Percentiles rank a stretch among this genome's conserved stretches.
Conservation (phyloP, 2,329 filamentous ascomycete genomes). For the Alternaria gaisen region DNA sequence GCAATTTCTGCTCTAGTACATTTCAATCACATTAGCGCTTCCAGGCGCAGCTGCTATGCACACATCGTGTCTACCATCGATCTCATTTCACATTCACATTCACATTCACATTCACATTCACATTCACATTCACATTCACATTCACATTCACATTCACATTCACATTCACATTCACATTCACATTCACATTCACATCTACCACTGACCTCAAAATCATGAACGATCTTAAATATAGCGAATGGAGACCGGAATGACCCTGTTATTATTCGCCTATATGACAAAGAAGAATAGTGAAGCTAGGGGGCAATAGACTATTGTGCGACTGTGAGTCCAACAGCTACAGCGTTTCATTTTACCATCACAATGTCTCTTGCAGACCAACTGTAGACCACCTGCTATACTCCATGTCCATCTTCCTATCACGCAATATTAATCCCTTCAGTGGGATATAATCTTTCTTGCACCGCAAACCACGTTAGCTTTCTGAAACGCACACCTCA, state of each 20-base stretch:
- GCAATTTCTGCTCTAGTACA: neutral
- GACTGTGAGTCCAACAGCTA: neutral
- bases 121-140: neutral
- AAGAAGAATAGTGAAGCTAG: neutral
- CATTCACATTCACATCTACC: neutral
- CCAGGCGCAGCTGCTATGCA: neutral
- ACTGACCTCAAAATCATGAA: neutral
- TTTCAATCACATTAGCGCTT: neutral
- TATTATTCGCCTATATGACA: slow-evolving; percentile 15
- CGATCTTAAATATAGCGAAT: neutral
- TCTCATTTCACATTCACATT: neutral
- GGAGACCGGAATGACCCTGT: neutral
- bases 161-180: slow-evolving; percentile 8
- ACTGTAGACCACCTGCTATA: neutral
- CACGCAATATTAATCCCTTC: neutral
- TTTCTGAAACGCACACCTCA: neutral
- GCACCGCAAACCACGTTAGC: neutral
- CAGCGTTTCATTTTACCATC: neutral
- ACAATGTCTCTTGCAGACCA: neutral
- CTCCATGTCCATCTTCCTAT: neutral
- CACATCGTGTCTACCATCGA: neutral
- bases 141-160: slow-evolving; percentile 4
- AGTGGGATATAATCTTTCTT: neutral
- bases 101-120: slow-evolving; percentile 2
- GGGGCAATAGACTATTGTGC: neutral